These are phyloP conservation scores for Candida neerlandica DNA, from an alignment of 1,139 yeast species.

Conservation along the genomic window DNA sequence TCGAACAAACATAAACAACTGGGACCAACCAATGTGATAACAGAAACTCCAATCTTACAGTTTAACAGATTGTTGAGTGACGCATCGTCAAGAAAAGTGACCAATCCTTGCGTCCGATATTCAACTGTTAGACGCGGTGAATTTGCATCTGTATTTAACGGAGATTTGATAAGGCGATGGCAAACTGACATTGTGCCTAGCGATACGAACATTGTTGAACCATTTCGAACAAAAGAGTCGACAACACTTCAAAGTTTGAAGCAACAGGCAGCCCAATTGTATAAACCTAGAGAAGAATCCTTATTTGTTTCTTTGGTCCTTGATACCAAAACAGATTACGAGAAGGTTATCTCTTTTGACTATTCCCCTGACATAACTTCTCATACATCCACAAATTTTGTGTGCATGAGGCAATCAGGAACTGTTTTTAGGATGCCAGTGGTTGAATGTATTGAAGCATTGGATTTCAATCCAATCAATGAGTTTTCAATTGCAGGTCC, in stretches of 20 bases:
- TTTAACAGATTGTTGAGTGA: conserved; percentile 72
- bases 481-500: conserved; percentile 71
- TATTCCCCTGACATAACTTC: conserved; percentile 61
- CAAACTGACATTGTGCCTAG: conserved; percentile 66
- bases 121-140: conserved; percentile 72
- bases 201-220: conserved; percentile 2
- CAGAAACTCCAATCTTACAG: conserved; percentile 63
- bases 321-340: conserved; percentile 76
- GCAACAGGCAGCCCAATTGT: conserved; percentile 38
- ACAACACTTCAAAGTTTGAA: conserved; percentile 30
- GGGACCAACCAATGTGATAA: conserved; percentile 26
- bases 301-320: conserved; percentile 76
- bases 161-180: conserved; percentile 82
- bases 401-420: conserved; percentile 90
- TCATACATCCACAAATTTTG: conserved; percentile 55
- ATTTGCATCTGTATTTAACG: conserved; percentile 78
- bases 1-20: conserved; percentile 20
- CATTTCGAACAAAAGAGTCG: conserved; percentile 9
- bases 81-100: conserved; percentile 58
- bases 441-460: conserved; percentile 63
- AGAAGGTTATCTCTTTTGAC: conserved; percentile 83
- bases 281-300: conserved; percentile 48
- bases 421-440: conserved; percentile 81
- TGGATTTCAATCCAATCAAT: conserved; percentile 70
- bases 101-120: conserved; percentile 69